These are phyloP conservation scores for Letharia columbiana DNA, from an alignment of 495 filamentous ascomycete species.

Conservation along the genomic window DNA sequence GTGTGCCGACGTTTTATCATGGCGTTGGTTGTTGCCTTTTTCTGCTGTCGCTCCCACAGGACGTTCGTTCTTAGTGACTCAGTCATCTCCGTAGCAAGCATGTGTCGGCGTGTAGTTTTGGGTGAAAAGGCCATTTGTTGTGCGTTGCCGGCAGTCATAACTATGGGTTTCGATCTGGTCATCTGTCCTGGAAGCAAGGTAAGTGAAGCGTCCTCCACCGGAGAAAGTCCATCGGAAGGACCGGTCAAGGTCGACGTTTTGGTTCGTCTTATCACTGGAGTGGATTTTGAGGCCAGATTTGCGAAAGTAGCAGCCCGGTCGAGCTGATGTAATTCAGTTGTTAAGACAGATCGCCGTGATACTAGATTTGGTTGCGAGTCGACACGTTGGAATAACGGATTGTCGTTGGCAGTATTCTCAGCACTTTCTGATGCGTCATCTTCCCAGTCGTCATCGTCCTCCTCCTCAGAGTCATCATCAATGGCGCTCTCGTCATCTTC, in stretches of 20 bases:
- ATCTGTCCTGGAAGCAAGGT: conserved; percentile 68
- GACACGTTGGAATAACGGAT: conserved; percentile 68
- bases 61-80: conserved; percentile 69
- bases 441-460: conserved; percentile 54
- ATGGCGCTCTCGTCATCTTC: conserved; percentile 66
- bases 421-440: conserved; percentile 85
- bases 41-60: conserved; percentile 83
- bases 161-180: conserved; percentile 78
- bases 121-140: conserved; percentile 69
- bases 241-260: conserved; percentile 64
- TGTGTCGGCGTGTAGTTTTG: conserved; percentile 87
- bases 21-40: conserved; percentile 78
- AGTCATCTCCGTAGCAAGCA: conserved; percentile 89
- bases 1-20: conserved; percentile 89
- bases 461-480: conserved; percentile 75
- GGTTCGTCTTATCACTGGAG: conserved; percentile 71
- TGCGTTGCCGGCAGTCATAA: conserved; percentile 63
- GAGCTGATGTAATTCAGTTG: conserved; percentile 72
- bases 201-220: conserved; percentile 58
- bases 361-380: conserved; percentile 80
- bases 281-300: conserved; percentile 65
- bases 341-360: conserved; percentile 81
- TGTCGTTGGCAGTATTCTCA: conserved; percentile 67
- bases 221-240: conserved; percentile 64
- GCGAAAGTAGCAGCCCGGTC: conserved; percentile 58